phyloP scores from a whole-genome alignment of 225 moss, liverwort and hornwort species.

The Rhytidiadelphus loreus region DNA sequence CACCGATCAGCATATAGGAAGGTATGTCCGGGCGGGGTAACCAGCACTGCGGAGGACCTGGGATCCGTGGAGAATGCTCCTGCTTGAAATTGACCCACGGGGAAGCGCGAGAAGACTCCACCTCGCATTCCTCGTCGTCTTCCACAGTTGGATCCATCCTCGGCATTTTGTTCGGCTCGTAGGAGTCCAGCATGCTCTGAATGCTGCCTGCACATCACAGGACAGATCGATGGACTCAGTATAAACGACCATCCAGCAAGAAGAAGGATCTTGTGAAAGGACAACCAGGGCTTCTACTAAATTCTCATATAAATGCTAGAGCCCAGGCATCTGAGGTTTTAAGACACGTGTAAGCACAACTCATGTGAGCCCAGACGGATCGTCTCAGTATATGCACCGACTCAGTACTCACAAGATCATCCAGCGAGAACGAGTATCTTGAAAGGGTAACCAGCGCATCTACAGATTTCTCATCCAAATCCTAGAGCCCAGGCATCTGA shows the following conservation, averaged over 20 bases:
- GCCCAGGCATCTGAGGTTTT: not conserved
- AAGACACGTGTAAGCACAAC: not conserved
- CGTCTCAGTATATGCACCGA: not conserved
- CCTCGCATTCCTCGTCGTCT: conserved; percentile 24
- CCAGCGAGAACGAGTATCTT: not conserved
- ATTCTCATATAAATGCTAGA: not conserved
- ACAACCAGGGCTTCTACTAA: too few relatives aligned
- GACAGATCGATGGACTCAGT: not conserved
- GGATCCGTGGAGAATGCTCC: conserved; percentile 8
- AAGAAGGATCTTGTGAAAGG: not conserved
- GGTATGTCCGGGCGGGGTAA: conserved; percentile 1
- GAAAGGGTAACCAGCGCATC: not conserved
- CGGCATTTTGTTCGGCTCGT: conserved; percentile 19
- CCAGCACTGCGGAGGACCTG: conserved; percentile 9
- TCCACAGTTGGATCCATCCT: conserved; percentile 1
- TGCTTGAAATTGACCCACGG: conserved; percentile 35
- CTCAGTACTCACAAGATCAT: not conserved
- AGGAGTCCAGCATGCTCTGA: conserved; percentile 17
- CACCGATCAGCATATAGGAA: not conserved
- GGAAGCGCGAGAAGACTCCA: conserved; percentile 11
- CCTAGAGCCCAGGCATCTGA: not conserved
- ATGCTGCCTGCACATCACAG: not conserved
- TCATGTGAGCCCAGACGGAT: not conserved
- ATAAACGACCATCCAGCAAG: not conserved
- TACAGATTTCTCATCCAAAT: not conserved